A percentile compares a stretch with the other conserved stretches of the same genome.
Conservation (phyloP, 2,329 filamentous ascomycete genomes). For the Beauveria bassiana region DNA sequence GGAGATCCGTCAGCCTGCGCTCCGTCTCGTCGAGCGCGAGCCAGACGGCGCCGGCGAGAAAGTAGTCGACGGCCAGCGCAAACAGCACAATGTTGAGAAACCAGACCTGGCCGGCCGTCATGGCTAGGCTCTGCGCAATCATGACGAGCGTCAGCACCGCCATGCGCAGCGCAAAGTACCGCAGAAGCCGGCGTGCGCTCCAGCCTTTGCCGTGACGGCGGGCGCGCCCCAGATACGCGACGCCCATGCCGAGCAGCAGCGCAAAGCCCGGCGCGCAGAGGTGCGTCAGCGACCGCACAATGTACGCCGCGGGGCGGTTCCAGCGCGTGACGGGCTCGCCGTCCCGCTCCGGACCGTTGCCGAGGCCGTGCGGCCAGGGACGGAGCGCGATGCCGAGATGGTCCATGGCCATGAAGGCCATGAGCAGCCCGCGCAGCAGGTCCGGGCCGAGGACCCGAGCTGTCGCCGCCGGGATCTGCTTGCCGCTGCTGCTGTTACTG, state of each 20-base stretch:
- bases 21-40: conserved; percentile 29
- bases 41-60: conserved; percentile 36
- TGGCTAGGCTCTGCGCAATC: conserved; percentile 22
- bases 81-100: conserved; percentile 37
- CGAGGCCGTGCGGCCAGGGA: conserved; percentile 34
- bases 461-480: not conserved
- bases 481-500: not conserved
- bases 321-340: conserved; percentile 26
- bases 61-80: conserved; percentile 36
- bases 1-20: conserved; percentile 19
- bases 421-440: conserved; percentile 36
- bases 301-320: conserved; percentile 30
- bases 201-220: conserved; percentile 33
- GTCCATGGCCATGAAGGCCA: conserved; percentile 37
- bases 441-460: conserved; percentile 34
- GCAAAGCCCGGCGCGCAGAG: conserved; percentile 39
- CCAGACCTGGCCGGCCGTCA: conserved; percentile 29
- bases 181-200: conserved; percentile 24
- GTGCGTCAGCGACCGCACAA: conserved; percentile 35
- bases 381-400: conserved; percentile 32
- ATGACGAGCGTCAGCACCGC: conserved; percentile 28
- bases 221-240: conserved; percentile 37
- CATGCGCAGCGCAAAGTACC: conserved; percentile 32
- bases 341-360: conserved; percentile 28
- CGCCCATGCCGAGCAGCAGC: conserved; percentile 37